These are phyloP conservation scores for Aegilops longissima DNA, from an alignment of 176 grass and related monocot genomes.

Conservation along the genomic window DNA sequence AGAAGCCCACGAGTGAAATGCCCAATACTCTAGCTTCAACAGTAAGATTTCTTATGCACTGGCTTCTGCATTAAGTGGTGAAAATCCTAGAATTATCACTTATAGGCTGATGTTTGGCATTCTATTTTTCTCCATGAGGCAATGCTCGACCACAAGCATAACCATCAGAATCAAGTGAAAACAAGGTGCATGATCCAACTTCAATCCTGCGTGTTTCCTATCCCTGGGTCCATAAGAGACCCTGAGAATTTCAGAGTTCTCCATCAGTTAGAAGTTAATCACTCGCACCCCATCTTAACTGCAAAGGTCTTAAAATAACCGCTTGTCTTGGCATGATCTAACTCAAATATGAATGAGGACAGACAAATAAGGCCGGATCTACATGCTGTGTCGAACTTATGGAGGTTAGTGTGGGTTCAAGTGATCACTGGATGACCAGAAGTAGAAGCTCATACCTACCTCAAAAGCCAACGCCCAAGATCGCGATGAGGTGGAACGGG, in stretches of 20 bases:
- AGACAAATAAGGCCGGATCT: constrained; percentile 2
- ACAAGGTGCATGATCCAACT: background rate
- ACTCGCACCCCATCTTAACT: background rate
- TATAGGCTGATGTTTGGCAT: background rate
- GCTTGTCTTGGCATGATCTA: background rate
- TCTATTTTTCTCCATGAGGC: constrained; percentile 10
- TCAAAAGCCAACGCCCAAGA: background rate
- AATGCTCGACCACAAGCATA: background rate
- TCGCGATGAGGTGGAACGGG: constrained; percentile 1
- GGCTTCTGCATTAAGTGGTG: background rate
- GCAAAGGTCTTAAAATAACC: background rate
- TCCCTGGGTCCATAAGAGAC: background rate
- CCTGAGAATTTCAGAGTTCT: background rate
- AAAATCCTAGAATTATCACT: background rate
- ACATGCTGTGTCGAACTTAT: background rate
- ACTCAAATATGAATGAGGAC: background rate
- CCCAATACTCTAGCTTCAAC: background rate
- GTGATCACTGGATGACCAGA: background rate
- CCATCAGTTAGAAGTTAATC: background rate
- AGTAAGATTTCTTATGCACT: background rate
- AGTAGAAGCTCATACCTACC: background rate
- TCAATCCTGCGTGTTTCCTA: background rate
- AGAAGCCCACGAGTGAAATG: background rate
- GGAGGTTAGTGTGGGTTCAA: background rate
- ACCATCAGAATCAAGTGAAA: background rate